phyloP scores from a whole-genome alignment of 805 yeast species.

The Pichia deserticola region DNA sequence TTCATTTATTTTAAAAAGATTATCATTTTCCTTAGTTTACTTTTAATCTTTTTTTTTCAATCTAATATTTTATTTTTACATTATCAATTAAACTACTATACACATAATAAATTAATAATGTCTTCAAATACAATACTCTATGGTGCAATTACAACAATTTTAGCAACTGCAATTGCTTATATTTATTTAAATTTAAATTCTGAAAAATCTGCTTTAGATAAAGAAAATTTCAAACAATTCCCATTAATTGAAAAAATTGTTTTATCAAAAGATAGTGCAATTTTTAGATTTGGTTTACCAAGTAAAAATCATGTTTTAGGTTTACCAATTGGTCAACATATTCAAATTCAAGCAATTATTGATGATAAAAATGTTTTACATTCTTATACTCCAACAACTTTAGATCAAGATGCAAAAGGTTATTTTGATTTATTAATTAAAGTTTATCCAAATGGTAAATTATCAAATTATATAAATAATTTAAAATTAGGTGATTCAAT shows the following conservation, averaged over 20 bases:
- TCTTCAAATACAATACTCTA: background rate
- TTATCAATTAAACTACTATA: no score
- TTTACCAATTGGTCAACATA: conserved; percentile 91
- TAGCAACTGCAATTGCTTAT: conserved; percentile 18
- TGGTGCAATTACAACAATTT: background rate
- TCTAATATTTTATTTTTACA: no score
- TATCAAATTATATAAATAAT: conserved; percentile 65
- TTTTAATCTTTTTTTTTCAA: no score
- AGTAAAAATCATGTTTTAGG: conserved; percentile 68
- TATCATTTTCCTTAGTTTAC: no score
- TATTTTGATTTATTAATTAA: conserved; percentile 80
- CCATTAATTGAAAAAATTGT: conserved; percentile 72
- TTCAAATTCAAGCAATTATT: conserved; percentile 67
- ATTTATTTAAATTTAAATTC: conserved; percentile 8
- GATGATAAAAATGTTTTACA: conserved; percentile 75
- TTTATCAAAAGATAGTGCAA: conserved; percentile 71
- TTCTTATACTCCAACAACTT: conserved; percentile 85
- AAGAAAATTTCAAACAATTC: conserved; percentile 63
- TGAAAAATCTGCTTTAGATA: conserved; percentile 48
- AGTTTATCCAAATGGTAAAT: conserved; percentile 78
- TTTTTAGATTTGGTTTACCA: conserved; percentile 80
- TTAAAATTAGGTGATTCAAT: conserved; percentile 74
- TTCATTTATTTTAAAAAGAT: no score
- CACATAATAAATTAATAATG: no score
- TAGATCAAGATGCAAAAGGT: conserved; percentile 67